Evolutionary conservation across 305 asterid genomes (phyloP), one percentile per base, ranked within the genome.

Genomic region (Lippia alba): DNA sequence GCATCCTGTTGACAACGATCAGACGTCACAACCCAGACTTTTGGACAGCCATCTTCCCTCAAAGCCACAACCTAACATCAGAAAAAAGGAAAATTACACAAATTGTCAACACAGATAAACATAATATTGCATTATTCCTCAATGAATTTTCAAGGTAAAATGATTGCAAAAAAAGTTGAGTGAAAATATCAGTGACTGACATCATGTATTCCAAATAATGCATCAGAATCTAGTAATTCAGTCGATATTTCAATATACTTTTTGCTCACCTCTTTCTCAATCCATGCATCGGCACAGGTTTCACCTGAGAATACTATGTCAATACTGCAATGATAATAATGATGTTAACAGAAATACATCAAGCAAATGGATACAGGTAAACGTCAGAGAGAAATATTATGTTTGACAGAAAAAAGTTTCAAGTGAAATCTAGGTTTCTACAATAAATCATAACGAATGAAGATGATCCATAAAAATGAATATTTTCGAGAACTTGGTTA

Each of bases 251-350:
- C 18, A 53, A 36, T 24, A 36, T 14, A 54, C 18, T 33, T 55
- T 58, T 36, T 66, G 61, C 78, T 83, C 66, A 94, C 99, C 97
- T 94, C 99, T 84, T 91, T 91, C 89, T 94, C 99, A 61, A 94
- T 94, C 97, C 99, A 94, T 74, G 96, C 82, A 85, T 94, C 99
- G 30, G 97, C 98, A 73, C 92, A 89, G 73, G 97, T 89, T 85
- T 93, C 96, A 64, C 82, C 76, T 50, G 97, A 82, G 83, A 53
- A 94, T 58, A 94, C 86, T 32, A 91, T 53, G 81, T 94, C 99
- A 64, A 94, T 71, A 45, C 99, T 94, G 88, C 86, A 85, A 76
- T 36, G 39, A 72, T 30, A 82, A 71, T 50, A 40, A 67, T 57
- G 68, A 56, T 54, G 57, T 73, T 46, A 68, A 68, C 61, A 61